Base-by-base conservation (phyloP, 495 filamentous ascomycete species). In the Bacidia gigantensis region DNA sequence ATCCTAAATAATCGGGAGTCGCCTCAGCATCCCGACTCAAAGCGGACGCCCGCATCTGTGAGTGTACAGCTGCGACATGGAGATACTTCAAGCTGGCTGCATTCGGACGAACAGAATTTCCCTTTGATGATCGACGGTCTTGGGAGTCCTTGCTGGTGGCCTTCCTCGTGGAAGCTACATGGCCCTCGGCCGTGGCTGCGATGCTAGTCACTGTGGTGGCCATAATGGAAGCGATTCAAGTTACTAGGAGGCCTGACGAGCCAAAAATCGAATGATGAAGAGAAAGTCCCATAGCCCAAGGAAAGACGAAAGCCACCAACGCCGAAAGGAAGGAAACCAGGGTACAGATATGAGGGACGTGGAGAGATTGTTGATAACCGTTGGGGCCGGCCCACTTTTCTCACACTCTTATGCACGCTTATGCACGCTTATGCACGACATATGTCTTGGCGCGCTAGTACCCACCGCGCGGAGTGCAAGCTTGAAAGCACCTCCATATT, bases 31-130 rank as follows among this genome's bases (percentile, higher is more conserved):
- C 92, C 49, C 86, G 81, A 68, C 87, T 95, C 18, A 98, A 73
- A 57, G 85, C 87, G 18, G 92, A 95, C 40, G 83, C 79, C 17
- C 74, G 76, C 26, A 72, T 65, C 55, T 75, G 56, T 11, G 82
- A 80, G 66, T 98, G 92, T 40, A 90, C 79, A 11, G 88, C 87
- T 56, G 82, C 84, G 47, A 90, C 76, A 78, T 98, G 92, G 52
- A 82, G 82, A 69, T 95, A 97, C 64, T 85, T 86, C 52, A 14
- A 14, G 5, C 29, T 35, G 5, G 29, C 5, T 7, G 29, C 5
- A 7, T 14, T 35, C 7, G 29, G 29, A 7, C 14, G 29, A 7
- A 35, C 29, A 35, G 29, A 5, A 14, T 35, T 5, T 5, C 29
- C 29, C 5, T 35, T 35, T 5, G 29, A 35, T n/a, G 29, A 35